phyloP scores from a whole-genome alignment of 2,329 filamentous ascomycete genomes.

The Aureobasidium leucospermi region DNA sequence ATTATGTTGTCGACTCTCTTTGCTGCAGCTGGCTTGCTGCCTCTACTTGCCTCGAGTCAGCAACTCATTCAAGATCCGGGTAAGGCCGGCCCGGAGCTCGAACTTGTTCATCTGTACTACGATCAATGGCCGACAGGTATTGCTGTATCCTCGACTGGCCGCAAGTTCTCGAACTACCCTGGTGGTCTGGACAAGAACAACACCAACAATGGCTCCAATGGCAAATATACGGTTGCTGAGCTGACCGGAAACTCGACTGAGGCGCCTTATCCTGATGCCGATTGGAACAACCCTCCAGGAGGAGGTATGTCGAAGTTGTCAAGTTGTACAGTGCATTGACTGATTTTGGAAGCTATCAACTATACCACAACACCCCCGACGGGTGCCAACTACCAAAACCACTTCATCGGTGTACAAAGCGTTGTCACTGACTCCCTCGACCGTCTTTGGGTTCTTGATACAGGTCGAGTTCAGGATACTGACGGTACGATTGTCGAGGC shows the following conservation, averaged over 20 bases:
- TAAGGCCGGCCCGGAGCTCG: conserved; percentile 36
- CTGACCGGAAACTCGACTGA: conserved; percentile 38
- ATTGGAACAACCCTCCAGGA: conserved; percentile 43
- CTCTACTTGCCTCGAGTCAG: background rate
- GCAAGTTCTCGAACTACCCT: conserved; percentile 48
- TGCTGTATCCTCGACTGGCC: conserved; percentile 43
- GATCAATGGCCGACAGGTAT: conserved; percentile 46
- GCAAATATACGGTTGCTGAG: conserved; percentile 44
- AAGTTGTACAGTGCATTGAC: background rate
- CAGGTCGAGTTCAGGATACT: conserved; percentile 37
- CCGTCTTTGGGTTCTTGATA: conserved; percentile 48
- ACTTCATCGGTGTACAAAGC: conserved; percentile 46
- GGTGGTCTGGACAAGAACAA: conserved; percentile 42
- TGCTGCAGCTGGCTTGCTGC: background rate
- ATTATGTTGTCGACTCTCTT: conserved; percentile 4
- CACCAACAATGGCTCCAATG: conserved; percentile 33
- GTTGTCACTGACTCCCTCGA: conserved; percentile 46
- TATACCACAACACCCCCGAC: conserved; percentile 41
- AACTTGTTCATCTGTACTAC: conserved; percentile 45
- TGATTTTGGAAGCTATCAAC: conserved; percentile 34
- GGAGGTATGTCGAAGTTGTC: conserved; percentile 23
- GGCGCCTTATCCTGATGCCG: conserved; percentile 34
- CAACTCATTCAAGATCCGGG: conserved; percentile 28
- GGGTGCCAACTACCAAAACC: conserved; percentile 40
- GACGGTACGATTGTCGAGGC: conserved; percentile 40